These are phyloP conservation scores for Santalum album DNA, from an alignment of 164 flowering plant species.

Conservation along the genomic window DNA sequence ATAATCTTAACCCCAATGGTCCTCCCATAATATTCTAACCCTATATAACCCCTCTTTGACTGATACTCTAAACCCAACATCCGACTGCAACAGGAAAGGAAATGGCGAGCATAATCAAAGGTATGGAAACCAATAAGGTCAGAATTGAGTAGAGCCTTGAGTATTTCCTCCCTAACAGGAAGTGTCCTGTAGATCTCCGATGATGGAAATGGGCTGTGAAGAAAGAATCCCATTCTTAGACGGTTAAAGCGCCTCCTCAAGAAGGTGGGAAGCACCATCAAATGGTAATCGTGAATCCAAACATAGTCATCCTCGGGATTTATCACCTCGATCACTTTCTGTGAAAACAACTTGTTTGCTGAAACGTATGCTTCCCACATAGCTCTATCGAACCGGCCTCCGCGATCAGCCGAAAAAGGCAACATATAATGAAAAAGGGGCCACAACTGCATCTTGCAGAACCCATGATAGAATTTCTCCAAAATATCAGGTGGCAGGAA, in stretches of 20 bases:
- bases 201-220: constrained; percentile 40
- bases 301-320: constrained; percentile 44
- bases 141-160: constrained; percentile 34
- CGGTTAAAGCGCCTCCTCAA: constrained; percentile 40
- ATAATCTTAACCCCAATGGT: constrained; percentile 41
- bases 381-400: constrained; percentile 35
- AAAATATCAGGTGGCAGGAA: constrained; percentile 28
- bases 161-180: constrained; percentile 43
- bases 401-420: constrained; percentile 32
- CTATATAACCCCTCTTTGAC: constrained; percentile 46
- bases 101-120: constrained; percentile 51
- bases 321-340: constrained; percentile 35
- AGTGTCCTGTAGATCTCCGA: constrained; percentile 41
- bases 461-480: constrained; percentile 30
- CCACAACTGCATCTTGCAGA: constrained; percentile 43
- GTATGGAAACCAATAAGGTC: constrained; percentile 51
- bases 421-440: constrained; percentile 47
- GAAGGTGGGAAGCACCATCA: constrained; percentile 47
- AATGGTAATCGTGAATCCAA: constrained; percentile 51
- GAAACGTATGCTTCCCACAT: constrained; percentile 45
- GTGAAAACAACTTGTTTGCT: constrained; percentile 39
- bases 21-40: constrained; percentile 44
- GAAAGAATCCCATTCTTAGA: constrained; percentile 39
- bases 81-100: constrained; percentile 48
- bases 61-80: constrained; percentile 42